Evolutionary conservation across 2,329 filamentous ascomycete species (phyloP).

Genomic region (Ophiostoma novo-ulmi): DNA sequence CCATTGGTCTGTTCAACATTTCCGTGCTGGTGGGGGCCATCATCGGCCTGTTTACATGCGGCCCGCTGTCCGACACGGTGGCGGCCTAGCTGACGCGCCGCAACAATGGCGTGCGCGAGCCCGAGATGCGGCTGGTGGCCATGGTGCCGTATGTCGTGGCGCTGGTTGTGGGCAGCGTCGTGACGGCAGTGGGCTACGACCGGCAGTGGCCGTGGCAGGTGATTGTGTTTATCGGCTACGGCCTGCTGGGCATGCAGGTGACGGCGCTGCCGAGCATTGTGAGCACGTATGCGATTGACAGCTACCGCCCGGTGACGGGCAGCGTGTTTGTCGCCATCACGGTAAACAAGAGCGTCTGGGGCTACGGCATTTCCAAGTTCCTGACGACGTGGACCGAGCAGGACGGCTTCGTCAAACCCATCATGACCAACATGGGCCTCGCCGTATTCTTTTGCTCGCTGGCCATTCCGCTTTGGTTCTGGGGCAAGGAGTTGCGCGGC

Average conservation of each 20-base stretch:
- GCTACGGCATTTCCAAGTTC: conserved; percentile 32
- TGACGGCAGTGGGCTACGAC: conserved; percentile 45
- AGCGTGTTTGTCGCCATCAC: conserved; percentile 31
- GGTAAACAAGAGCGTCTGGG: conserved; percentile 33
- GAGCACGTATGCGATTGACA: conserved; percentile 57
- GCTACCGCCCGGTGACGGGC: conserved; percentile 59
- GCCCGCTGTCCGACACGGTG: conserved; percentile 43
- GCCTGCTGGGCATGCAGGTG: conserved; percentile 34
- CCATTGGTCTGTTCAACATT: conserved; percentile 47
- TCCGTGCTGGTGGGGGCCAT: conserved; percentile 40
- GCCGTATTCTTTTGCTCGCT: background rate
- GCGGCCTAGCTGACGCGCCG: conserved; percentile 37
- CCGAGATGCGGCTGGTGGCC: conserved; percentile 45
- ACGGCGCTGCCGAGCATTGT: conserved; percentile 53
- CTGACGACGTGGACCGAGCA: conserved; percentile 31
- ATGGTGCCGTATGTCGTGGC: conserved; percentile 43
- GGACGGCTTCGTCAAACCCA: conserved; percentile 26
- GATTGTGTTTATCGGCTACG: conserved; percentile 47
- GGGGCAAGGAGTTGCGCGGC: background rate
- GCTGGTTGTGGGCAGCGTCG: conserved; percentile 43
- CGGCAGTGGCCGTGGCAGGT: conserved; percentile 45
- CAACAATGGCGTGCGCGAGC: conserved; percentile 45
- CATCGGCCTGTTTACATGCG: conserved; percentile 40
- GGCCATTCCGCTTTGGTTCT: background rate
- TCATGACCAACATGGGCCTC: background rate